Evolutionary conservation across 805 yeast species (phyloP).

Genomic region (Candida maesae): DNA sequence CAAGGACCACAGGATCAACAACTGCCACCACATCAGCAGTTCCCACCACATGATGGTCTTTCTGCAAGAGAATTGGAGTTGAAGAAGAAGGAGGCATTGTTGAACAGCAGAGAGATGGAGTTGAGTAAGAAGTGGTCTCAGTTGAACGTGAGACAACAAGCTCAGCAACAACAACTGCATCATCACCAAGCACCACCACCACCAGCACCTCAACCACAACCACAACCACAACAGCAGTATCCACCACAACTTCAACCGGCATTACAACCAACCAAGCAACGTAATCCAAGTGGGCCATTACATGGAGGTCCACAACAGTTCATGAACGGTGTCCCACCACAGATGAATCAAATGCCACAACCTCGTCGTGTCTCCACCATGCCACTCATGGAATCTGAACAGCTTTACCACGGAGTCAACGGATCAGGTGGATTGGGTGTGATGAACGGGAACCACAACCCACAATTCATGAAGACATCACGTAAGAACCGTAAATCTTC

Average conservation of each 20-base stretch:
- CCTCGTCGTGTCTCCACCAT: slow-evolving; percentile 27
- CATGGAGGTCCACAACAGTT: slow-evolving; percentile 10
- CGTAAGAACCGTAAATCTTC: slow-evolving; percentile 44
- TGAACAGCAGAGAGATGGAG: slow-evolving; percentile 24
- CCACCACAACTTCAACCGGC: slow-evolving; percentile 17
- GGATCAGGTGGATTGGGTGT: slow-evolving; percentile 8
- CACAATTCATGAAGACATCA: slow-evolving; percentile 34
- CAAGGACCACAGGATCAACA: slow-evolving; percentile 3
- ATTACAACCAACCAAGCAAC: slow-evolving; percentile 10
- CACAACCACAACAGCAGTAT: slow-evolving; percentile 9
- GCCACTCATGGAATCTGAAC: slow-evolving; percentile 17
- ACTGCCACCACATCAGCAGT: slow-evolving; percentile 16
- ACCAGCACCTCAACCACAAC: slow-evolving; percentile 14
- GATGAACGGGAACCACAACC: slow-evolving; percentile 12
- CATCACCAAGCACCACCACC: too few relatives aligned
- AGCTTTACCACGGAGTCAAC: slow-evolving; percentile 13
- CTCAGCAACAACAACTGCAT: too few relatives aligned
- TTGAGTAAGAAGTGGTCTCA: slow-evolving; percentile 24
- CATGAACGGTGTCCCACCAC: slow-evolving; percentile 19
- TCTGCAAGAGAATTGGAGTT: slow-evolving; percentile 26
- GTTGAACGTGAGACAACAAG: slow-evolving; percentile 13
- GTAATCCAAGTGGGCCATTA: slow-evolving; percentile 7
- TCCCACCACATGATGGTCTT: slow-evolving; percentile 13
- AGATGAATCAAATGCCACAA: slow-evolving; percentile 9
- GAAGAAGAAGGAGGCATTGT: slow-evolving; percentile 23